Percentiles rank a stretch among this genome's conserved stretches.
Conservation (phyloP, 2,329 filamentous ascomycete genomes). For the Tolypocladium tropicale region DNA sequence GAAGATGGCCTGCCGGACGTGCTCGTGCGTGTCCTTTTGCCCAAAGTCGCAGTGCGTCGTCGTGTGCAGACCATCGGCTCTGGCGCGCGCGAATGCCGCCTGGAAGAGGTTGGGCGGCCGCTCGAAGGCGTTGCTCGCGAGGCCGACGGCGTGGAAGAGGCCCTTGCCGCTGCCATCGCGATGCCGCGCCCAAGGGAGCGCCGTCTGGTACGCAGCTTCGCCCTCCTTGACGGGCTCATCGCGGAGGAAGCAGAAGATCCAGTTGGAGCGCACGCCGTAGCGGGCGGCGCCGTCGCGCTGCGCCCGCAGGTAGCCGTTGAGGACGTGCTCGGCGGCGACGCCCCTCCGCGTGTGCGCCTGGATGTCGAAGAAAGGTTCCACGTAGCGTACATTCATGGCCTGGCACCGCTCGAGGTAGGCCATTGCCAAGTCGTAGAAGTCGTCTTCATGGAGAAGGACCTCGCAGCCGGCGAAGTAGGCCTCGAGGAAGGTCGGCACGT, state of each 20-base stretch:
- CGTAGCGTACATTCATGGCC: conserved; percentile 54
- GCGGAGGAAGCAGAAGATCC: conserved; percentile 63
- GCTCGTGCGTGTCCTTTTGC: conserved; percentile 33
- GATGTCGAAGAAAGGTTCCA: conserved; percentile 70
- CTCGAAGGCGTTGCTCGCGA: conserved; percentile 35
- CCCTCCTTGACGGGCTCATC: conserved; percentile 64
- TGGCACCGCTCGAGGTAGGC: conserved; percentile 57
- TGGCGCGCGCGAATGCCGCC: conserved; percentile 23
- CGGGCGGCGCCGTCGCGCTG: conserved; percentile 46
- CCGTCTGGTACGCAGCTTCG: conserved; percentile 43
- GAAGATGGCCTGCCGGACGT: conserved; percentile 52
- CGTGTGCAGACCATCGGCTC: conserved; percentile 29
- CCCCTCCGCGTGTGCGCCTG: conserved; percentile 58
- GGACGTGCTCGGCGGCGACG: conserved; percentile 48
- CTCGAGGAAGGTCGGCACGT: conserved; percentile 47
- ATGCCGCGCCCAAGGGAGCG: conserved; percentile 24
- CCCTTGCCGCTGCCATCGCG: conserved; percentile 16
- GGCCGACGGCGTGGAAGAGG: conserved; percentile 33
- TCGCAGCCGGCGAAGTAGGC: conserved; percentile 72
- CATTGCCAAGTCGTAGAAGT: conserved; percentile 62
- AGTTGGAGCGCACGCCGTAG: conserved; percentile 50
- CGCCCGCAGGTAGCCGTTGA: conserved; percentile 51
- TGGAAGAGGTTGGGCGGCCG: conserved; percentile 34
- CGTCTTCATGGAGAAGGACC: conserved; percentile 50
- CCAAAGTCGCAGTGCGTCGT: conserved; percentile 42